Base-by-base conservation (phyloP, 1,139 yeast genomes). In the Lodderomyces margitis region DNA sequence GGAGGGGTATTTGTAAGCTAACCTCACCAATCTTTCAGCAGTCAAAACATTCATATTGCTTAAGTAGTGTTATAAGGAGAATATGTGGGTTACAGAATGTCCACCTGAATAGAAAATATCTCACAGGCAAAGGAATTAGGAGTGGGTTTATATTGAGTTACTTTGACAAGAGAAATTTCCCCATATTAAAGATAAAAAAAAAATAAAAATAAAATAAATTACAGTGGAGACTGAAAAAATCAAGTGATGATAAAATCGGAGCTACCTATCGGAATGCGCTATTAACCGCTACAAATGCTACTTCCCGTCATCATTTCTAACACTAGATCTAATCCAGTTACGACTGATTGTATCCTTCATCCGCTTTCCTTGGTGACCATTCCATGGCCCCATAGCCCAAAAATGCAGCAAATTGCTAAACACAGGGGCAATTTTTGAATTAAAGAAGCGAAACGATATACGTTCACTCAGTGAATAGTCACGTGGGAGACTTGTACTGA, bases 301-400 rank as follows among this genome's bases (percentile, higher is more conserved):
- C 21, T 21, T 36, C 16, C 38, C 34, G 5, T 31, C 35, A 24
- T 34, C 31, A 28, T 40, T 39, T 31, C 46, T 34, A n/a, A 41
- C 33, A 36, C 53, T 46, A 7, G 52, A 47, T n/a, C 49, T 25
- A 14, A 61, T 49, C 65, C 65, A 61, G 14, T 57, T 46, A 43
- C 63, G 66, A 1, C 84, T 78, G 36, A 79, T 72, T 17, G 65
- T 70, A 52, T 82, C 85, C 46, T 71, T 76, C 9, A 78, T 43
- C 42, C 70, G 57, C 20, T 61, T 62, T 1, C 80, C 80, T 36
- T 75, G 74, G 7, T 71, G 55, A 3, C 43, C 44, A 2, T 62
- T 77, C 87, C 87, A 81, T 14, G 62, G 52, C 1, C 85, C 86
- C 71, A 82, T 61, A 14, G 83, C 74, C 88, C 88, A 83, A 52